Conservation (phyloP, 257 asterid species). For the Lithospermum erythrorhizon region DNA sequence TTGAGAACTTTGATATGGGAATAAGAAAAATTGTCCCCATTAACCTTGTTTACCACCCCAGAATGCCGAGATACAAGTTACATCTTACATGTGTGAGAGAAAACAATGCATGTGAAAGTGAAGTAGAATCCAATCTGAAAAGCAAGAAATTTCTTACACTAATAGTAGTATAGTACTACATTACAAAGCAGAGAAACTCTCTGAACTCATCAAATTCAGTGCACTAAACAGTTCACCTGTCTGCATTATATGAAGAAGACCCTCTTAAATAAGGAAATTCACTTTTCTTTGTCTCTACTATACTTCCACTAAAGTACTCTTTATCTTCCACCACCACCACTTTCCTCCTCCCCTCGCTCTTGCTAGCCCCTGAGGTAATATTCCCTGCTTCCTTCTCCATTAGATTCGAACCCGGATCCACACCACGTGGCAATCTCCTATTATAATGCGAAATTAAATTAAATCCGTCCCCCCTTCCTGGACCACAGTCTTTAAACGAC, state of each 20-base stretch:
- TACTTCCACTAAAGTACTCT: slow-evolving; percentile 66
- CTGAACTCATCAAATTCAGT: background rate
- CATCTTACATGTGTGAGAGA: too few species aligned
- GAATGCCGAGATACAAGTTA: too few species aligned
- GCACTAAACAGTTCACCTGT: background rate
- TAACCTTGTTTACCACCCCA: too few species aligned
- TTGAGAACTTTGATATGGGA: too few species aligned
- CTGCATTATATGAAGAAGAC: slow-evolving; percentile 69
- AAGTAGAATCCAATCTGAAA: too few species aligned
- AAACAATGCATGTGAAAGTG: background rate
- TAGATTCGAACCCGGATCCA: slow-evolving; percentile 13
- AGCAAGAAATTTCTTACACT: too few species aligned
- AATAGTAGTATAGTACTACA: too few species aligned
- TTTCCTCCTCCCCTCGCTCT: slow-evolving; percentile 13
- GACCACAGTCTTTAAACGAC: slow-evolving; percentile 66
- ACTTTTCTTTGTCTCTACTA: slow-evolving; percentile 48
- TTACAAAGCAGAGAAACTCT: background rate
- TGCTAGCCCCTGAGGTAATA: slow-evolving; percentile 11
- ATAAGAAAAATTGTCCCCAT: too few species aligned
- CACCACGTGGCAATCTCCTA: slow-evolving; percentile 46
- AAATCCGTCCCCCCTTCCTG: slow-evolving; percentile 31
- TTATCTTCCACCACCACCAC: slow-evolving; percentile 34
- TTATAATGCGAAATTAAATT: slow-evolving; percentile 48
- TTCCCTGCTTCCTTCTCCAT: slow-evolving; percentile 24
- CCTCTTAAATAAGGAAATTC: slow-evolving; percentile 44